These are phyloP conservation scores for Erucastrum elatum DNA, from an alignment of 345 rosid genomes.

Conservation along the genomic window DNA sequence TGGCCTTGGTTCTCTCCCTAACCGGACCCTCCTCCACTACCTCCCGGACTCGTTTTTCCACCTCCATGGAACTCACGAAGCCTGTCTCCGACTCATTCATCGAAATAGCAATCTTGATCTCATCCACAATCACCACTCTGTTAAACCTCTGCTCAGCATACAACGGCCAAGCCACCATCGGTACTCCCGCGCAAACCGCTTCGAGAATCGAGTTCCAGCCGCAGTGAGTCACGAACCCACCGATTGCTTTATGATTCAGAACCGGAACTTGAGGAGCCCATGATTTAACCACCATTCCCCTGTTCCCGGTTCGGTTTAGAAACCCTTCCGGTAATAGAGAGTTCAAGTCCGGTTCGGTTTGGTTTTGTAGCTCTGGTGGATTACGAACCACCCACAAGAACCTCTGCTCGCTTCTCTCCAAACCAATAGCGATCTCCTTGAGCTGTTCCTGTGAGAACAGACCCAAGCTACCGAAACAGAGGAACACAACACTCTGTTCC, in stretches of 20 bases:
- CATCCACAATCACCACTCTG: constrained; percentile 51
- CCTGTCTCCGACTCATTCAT: constrained; percentile 47
- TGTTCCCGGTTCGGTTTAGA: constrained; percentile 38
- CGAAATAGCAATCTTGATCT: constrained; percentile 51
- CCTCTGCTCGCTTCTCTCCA: constrained; percentile 52
- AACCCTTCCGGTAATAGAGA: constrained; percentile 51
- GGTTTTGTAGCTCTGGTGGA: constrained; percentile 39
- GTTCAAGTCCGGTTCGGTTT: constrained; percentile 32
- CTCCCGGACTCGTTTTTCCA: constrained; percentile 55
- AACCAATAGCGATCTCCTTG: constrained; percentile 48
- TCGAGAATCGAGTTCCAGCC: constrained; percentile 78
- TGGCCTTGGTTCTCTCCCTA: constrained; percentile 24
- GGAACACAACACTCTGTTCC: constrained; percentile 45
- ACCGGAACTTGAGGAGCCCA: constrained; percentile 70
- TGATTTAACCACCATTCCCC: constrained; percentile 50
- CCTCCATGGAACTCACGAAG: constrained; percentile 46
- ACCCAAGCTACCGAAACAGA: constrained; percentile 68
- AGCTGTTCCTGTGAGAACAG: constrained; percentile 45
- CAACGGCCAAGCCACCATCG: constrained; percentile 58
- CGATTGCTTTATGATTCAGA: constrained; percentile 49
- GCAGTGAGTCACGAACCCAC: constrained; percentile 70
- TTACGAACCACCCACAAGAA: constrained; percentile 60
- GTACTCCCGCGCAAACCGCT: constrained; percentile 53
- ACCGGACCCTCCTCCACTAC: constrained; percentile 49
- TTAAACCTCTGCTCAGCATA: constrained; percentile 55